Evolutionary conservation across 805 yeast genomes (phyloP).

Genomic region (Schwanniomyces occidentalis): DNA sequence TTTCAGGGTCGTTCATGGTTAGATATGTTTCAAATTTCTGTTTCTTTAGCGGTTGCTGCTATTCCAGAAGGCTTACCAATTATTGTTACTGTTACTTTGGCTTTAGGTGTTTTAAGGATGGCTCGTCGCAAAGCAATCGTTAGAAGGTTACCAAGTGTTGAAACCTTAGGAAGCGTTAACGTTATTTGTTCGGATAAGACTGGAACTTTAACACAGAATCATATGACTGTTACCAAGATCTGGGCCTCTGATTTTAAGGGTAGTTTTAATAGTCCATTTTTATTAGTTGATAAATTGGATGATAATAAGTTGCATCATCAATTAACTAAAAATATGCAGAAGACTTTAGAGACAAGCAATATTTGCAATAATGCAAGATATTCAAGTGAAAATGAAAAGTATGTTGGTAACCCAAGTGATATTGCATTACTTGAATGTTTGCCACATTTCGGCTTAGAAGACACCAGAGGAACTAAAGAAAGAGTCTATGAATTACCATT

Average conservation of each 20-base stretch:
- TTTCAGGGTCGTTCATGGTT: slow-evolving; percentile 93
- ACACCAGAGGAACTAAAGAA: slow-evolving; percentile 58
- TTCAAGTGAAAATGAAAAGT: slow-evolving; percentile 67
- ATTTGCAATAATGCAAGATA: slow-evolving; percentile 74
- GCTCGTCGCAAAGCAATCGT: slow-evolving; percentile 93
- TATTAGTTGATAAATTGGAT: slow-evolving; percentile 49
- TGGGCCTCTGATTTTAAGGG: slow-evolving; percentile 70
- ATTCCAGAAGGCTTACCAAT: slow-evolving; percentile 99
- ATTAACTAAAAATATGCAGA: slow-evolving; percentile 54
- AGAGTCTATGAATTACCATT: slow-evolving; percentile 80
- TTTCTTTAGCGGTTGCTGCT: slow-evolving; percentile 97
- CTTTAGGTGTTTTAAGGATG: slow-evolving; percentile 95
- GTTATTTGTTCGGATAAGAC: slow-evolving; percentile 93
- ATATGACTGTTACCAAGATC: slow-evolving; percentile 82
- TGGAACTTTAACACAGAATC: slow-evolving; percentile 80
- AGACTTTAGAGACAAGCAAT: slow-evolving; percentile 64
- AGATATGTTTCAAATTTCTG: slow-evolving; percentile 97
- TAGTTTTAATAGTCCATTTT: slow-evolving; percentile 37
- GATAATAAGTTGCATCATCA: slow-evolving; percentile 42
- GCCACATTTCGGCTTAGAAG: slow-evolving; percentile 68
- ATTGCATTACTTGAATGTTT: slow-evolving; percentile 82
- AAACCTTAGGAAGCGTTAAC: slow-evolving; percentile 90
- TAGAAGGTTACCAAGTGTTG: slow-evolving; percentile 90
- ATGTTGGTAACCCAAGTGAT: slow-evolving; percentile 92
- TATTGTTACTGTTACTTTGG: slow-evolving; percentile 95